Base-by-base conservation (phyloP, 305 asterid genomes). In the Striga hermonthica region DNA sequence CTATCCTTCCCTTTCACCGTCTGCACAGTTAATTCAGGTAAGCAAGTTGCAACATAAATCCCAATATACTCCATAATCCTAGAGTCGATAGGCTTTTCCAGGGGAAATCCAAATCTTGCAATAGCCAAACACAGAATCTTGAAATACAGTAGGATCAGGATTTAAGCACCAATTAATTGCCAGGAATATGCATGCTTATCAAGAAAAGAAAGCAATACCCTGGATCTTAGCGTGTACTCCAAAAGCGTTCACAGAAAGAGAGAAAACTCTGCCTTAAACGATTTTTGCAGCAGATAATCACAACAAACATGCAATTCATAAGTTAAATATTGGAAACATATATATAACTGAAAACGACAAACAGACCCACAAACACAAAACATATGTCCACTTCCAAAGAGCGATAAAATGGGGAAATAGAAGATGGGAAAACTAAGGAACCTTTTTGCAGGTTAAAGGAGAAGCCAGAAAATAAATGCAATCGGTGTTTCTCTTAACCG, bases 401-500 rank as follows among this genome's bases (percentile, higher is more conserved):
- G 7, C 34, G 1, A 44, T 0, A 45, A 0, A 15, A 14, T 12
- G 3, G 8, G 28, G 12, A 68, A 74, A 57, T 8, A 13, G 28
- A 48, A 36, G 41, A 22, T 48, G 56, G 35, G 8, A 4, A 9
- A 47, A 61, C 47, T 57, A 61, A 56, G 9, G 57, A 1, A 90
- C 97, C 95, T 90, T 90, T 80, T 90, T 90, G 87, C 97, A 90
- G 50, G 97, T 90, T 69, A 87, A 80, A 69, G 97, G 97, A 12
- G 97, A 90, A 11, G 97, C 97, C 0, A 90, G 95, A 83, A 88
- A 90, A 89, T 90, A 88, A 28, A 90, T 95, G 60, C 97, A 90
- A 79, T 90, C 97, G 56, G 96, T 90, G 76, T 86, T 90, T 65
- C 88, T 84, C 73, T 80, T 90, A 5, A 84, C 74, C 64, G 85